Conservation (phyloP, 2,329 filamentous ascomycete species). For the Diaporthe humulicola region DNA sequence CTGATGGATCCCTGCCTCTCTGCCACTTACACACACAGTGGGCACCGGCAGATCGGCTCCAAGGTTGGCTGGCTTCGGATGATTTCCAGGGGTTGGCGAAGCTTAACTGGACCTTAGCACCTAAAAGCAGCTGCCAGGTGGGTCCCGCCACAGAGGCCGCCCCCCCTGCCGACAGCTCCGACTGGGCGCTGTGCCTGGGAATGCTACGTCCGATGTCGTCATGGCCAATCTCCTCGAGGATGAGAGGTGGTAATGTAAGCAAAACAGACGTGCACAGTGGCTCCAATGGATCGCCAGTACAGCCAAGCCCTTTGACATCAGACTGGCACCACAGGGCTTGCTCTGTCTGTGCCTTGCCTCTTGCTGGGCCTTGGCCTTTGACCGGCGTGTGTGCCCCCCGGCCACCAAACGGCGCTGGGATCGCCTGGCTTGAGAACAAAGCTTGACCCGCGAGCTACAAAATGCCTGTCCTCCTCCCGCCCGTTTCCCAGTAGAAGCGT, state of each 20-base stretch:
- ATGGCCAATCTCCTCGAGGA: neutral
- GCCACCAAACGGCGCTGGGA: neutral
- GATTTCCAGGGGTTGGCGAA: conserved; percentile 19
- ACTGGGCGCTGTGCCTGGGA: conserved; percentile 23
- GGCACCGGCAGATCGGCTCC: conserved; percentile 3
- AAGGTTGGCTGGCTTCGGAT: conserved; percentile 9
- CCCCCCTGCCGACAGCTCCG: neutral
- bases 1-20: neutral
- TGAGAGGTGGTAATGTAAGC: neutral
- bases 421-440: conserved; percentile 3
- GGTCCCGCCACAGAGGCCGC: neutral
- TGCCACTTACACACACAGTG: too few relatives aligned
- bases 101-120: conserved; percentile 13
- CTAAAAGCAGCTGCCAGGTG: conserved; percentile 8
- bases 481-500: too few relatives aligned
- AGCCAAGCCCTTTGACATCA: conserved; percentile 19
- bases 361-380: neutral
- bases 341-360: conserved; percentile 1
- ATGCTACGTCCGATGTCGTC: conserved; percentile 10
- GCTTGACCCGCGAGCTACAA: conserved; percentile 21
- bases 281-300: neutral
- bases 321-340: conserved; percentile 10
- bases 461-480: conserved; percentile 7
- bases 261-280: neutral
- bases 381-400: neutral